Evolutionary conservation across 192 early-diverging fungal species (phyloP), one percentile per base, ranked within the genome.

Genomic region (Ramicandelaber brevisporus): DNA sequence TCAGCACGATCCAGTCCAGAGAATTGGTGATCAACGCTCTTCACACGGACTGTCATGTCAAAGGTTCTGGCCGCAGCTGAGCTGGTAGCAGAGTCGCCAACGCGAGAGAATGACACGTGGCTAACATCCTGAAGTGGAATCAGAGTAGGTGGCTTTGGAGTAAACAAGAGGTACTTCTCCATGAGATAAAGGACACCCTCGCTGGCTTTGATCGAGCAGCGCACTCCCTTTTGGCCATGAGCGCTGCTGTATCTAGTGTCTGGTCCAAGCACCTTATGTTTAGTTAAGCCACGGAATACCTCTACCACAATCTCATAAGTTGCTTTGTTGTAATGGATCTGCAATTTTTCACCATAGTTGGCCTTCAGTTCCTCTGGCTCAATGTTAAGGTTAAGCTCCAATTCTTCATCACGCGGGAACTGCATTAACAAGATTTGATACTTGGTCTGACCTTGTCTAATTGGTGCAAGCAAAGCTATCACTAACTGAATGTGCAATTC

Each of bases 361-460:
- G 46, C 57, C 17, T 61, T 55, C 10, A 74, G 33, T 14, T 55
- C 61, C 27, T 79, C 81, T 31, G 75, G 73, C 21, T 80, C 77
- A 34, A 96, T 41, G 34, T 83, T 83, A 19, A 88, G 48, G 6
- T 70, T 61, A 8, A 78, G 44, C 19, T 88, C 83, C 5, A 66
- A 59, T 37, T 98, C 88, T 34, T 88, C 78, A 37, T 92, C 92
- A 16, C 70, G 55, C 16, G 78, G 72, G 61, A 98, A 93, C 56
- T 98, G 92, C 50, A 93, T 74, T 1, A 93, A 81, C 47, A 98
- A 45, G 54, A 80, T 88, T 5, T 80, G 80, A 54, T 98, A 90
- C 34, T 71, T 60, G 12, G 88, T 93, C 45, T 93, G 85, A 34
- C 92, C 92, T 48, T 98, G 92, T 26, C 92, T 69, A 26, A 98